These are phyloP conservation scores for Colletotrichum euphorbiae DNA, from an alignment of 2,329 filamentous ascomycete genomes.

Conservation along the genomic window DNA sequence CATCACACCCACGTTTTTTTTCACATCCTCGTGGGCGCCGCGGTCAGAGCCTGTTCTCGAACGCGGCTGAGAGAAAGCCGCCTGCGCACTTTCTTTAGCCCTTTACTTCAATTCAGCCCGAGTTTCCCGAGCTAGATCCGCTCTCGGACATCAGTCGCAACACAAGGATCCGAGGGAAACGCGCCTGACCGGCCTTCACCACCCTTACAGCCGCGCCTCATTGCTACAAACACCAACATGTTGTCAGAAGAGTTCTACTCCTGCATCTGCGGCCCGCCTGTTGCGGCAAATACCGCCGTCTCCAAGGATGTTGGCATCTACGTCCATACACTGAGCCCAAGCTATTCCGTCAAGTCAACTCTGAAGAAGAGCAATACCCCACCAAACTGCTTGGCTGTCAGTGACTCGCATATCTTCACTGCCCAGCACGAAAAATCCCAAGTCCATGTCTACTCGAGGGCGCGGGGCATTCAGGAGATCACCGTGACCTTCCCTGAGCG, in stretches of 20 bases:
- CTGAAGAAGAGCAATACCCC: constrained; percentile 95
- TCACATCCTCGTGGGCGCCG: constrained; percentile 8
- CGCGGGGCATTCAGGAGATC: constrained; percentile 88
- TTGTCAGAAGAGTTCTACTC: constrained; percentile 71
- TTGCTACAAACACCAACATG: constrained; percentile 53
- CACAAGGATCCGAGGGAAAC: constrained; percentile 16
- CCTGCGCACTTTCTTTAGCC: neutral
- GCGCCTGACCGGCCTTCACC: constrained; percentile 4
- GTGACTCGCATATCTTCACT: constrained; percentile 85
- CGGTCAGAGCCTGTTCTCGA: constrained; percentile 7
- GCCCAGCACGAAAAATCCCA: constrained; percentile 93
- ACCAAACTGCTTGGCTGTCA: constrained; percentile 83
- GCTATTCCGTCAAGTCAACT: constrained; percentile 77
- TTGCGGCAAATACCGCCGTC: constrained; percentile 71
- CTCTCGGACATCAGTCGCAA: constrained; percentile 17
- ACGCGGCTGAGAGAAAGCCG: constrained; percentile 18
- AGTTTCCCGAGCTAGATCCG: constrained; percentile 18
- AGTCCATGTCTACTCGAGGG: constrained; percentile 89
- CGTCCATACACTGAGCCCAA: constrained; percentile 83
- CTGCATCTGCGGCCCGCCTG: constrained; percentile 66
- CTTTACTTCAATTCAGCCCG: constrained; percentile 17
- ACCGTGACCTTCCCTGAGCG: constrained; percentile 88
- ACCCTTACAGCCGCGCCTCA: neutral
- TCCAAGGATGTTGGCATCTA: constrained; percentile 89
- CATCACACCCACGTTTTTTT: constrained; percentile 5